phyloP scores from a whole-genome alignment of 192 early-diverging fungal genomes.

The Coemansia sp. region DNA sequence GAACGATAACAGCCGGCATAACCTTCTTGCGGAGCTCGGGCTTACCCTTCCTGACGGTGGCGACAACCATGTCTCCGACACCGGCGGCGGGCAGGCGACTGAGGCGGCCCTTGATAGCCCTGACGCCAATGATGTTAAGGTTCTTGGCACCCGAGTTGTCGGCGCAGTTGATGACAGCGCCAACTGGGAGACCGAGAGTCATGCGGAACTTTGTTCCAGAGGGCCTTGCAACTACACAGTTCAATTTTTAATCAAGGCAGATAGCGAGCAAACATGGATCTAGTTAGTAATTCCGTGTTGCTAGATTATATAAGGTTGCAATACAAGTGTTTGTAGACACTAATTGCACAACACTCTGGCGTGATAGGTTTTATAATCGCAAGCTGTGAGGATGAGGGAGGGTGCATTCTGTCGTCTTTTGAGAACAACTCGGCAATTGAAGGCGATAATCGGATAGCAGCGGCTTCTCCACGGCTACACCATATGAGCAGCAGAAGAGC shows the following conservation, averaged over 20 bases:
- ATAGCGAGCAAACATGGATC: neutral
- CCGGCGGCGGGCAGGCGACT: conserved; percentile 97
- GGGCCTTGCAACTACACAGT: conserved; percentile 48
- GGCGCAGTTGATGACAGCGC: conserved; percentile 99
- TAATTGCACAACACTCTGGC: neutral
- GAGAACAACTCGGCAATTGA: neutral
- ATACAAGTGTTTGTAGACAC: neutral
- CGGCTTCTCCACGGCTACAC: too few relatives aligned
- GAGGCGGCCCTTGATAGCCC: conserved; percentile 91
- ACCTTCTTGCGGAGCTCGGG: conserved; percentile 99
- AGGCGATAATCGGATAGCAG: neutral
- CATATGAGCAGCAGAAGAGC: too few relatives aligned
- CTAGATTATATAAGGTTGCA: neutral
- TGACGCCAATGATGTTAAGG: conserved; percentile 98
- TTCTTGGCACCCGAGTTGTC: conserved; percentile 99
- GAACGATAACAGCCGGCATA: conserved; percentile 97
- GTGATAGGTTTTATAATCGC: neutral
- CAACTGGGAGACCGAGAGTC: conserved; percentile 95
- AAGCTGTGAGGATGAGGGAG: neutral
- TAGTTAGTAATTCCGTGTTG: neutral
- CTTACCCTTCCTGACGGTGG: conserved; percentile 99
- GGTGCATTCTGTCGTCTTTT: neutral
- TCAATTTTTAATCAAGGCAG: conserved; percentile 4
- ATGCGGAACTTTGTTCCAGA: conserved; percentile 98
- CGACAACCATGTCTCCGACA: conserved; percentile 99